Evolutionary conservation across 2,329 filamentous ascomycete species (phyloP), one percentile per base, ranked within the genome.

Genomic region (Amauroascus verrucosus): DNA sequence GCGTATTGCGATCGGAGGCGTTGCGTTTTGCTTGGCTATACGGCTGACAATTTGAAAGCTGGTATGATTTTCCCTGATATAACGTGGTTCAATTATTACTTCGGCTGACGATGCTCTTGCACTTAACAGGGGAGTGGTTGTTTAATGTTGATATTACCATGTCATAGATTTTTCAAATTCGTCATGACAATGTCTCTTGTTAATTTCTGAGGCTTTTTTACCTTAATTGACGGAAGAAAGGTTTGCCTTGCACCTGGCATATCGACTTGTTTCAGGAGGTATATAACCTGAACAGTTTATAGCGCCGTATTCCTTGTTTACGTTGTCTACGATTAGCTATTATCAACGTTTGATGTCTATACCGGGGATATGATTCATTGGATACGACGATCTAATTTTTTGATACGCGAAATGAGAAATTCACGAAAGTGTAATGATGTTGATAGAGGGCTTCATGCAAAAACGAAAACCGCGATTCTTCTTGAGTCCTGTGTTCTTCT

Each of bases 1-100:
- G 82, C 89, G 0, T 98, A 98, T 69, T 98, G 94, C 74, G 95
- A 87, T 69, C 91, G 93, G 70, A 80, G 93, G 51, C 80, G 93
- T 43, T 78, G 96, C 22, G 96, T 97, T 59, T 69, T 98, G 8
- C 76, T 98, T 18, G 88, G 89, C 53, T 88, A 96, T 63, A 97
- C 93, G 1, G 93, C 93, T 0, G 86, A 95, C 60, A 95, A 95
- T 62, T 74, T 98, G 50, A 89, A 86, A 62, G 83, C 87, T 66
- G 86, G 91, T 93, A 77, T 70, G 80, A 76, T 24, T 40, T 16
- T 38, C 35, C n/a, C n/a, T n/a, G 9, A 38, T 9, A n/a, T 9
- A 9, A 38, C 16, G n/a, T 14, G 35, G 16, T 9, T 18, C n/a
- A 14, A 35, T 35, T 26, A 9, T 49, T 6, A 20, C 7, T 35